Conservation (phyloP, 2,329 filamentous ascomycete species). For the Aspergillus sp. region DNA sequence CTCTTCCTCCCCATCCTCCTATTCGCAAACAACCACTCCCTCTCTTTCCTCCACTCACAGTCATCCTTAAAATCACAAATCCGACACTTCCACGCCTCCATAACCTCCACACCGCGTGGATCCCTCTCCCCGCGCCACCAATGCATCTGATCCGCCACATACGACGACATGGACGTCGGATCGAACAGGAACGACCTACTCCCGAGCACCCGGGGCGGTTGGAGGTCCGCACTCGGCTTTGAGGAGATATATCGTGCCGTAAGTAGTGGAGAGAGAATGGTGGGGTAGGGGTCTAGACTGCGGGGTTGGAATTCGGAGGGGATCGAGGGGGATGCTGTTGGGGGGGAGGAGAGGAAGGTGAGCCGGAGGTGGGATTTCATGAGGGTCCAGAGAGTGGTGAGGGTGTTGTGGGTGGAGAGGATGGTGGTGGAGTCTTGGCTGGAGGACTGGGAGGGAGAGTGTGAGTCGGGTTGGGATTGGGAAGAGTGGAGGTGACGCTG, state of each 20-base stretch:
- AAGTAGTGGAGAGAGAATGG: conserved; percentile 47
- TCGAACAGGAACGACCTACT: conserved; percentile 68
- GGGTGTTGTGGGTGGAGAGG: conserved; percentile 60
- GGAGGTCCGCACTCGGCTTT: conserved; percentile 25
- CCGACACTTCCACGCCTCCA: conserved; percentile 86
- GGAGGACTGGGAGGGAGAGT: conserved; percentile 23
- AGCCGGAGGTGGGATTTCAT: conserved; percentile 62
- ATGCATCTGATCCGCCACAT: conserved; percentile 69
- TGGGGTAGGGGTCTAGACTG: conserved; percentile 38
- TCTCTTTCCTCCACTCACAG: conserved; percentile 75
- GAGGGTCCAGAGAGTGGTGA: conserved; percentile 61
- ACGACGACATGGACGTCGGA: conserved; percentile 61
- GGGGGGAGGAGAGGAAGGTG: conserved; percentile 46
- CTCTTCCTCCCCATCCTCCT: conserved; percentile 25
- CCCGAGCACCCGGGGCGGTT: conserved; percentile 47
- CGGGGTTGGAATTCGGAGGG: conserved; percentile 37
- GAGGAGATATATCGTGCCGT: conserved; percentile 48
- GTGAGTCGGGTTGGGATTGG: conserved; percentile 14
- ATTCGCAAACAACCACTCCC: conserved; percentile 60
- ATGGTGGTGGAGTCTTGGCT: conserved; percentile 53
- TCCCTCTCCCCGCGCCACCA: conserved; percentile 83
- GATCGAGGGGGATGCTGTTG: conserved; percentile 25
- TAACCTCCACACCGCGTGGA: conserved; percentile 73
- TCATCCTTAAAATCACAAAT: conserved; percentile 78
- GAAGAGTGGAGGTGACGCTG: background rate